Percentiles rank a stretch among this genome's conserved stretches.
Conservation (phyloP, 306 rosid genomes). For the Astragalus glycyphyllos region DNA sequence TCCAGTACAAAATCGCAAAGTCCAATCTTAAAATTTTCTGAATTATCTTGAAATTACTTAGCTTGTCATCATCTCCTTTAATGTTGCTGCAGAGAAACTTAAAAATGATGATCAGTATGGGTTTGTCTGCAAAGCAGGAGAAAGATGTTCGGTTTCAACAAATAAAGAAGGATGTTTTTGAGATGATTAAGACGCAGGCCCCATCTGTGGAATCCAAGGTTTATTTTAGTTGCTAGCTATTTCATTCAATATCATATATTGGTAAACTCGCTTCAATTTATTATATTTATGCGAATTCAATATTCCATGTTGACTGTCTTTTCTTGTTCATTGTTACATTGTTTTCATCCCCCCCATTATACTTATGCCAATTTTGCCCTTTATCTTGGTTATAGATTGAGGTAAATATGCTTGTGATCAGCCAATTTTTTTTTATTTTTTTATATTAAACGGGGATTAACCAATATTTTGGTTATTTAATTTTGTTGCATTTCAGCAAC, state of each 20-base stretch:
- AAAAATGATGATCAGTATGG: conserved; percentile 86
- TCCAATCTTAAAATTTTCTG: conserved; percentile 1
- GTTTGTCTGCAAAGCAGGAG: conserved; percentile 89
- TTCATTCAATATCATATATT: too few species aligned
- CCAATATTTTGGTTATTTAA: conserved; percentile 21
- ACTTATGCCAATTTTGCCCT: too few species aligned
- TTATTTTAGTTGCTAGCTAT: conserved; percentile 40
- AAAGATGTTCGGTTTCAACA: conserved; percentile 80
- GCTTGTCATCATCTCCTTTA: conserved; percentile 29
- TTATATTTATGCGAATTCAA: too few species aligned
- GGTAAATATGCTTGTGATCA: not conserved
- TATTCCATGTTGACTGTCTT: too few species aligned
- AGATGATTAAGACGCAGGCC: conserved; percentile 71
- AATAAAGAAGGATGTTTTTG: conserved; percentile 83
- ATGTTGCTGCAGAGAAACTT: conserved; percentile 81
- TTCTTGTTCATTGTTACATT: too few species aligned
- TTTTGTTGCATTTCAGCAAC: conserved; percentile 56
- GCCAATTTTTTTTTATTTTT: not conserved
- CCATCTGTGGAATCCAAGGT: conserved; percentile 76
- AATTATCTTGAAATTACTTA: conserved; percentile 32
- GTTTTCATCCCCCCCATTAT: too few species aligned
- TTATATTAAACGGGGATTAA: too few species aligned
- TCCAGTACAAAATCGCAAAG: not conserved
- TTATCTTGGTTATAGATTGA: conserved; percentile 13
- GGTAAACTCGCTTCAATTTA: too few species aligned